Percentiles rank a stretch among this genome's conserved stretches.
phyloP scores from a whole-genome alignment of 2,329 filamentous ascomycete genomes.

The Exophiala aquamarina region DNA sequence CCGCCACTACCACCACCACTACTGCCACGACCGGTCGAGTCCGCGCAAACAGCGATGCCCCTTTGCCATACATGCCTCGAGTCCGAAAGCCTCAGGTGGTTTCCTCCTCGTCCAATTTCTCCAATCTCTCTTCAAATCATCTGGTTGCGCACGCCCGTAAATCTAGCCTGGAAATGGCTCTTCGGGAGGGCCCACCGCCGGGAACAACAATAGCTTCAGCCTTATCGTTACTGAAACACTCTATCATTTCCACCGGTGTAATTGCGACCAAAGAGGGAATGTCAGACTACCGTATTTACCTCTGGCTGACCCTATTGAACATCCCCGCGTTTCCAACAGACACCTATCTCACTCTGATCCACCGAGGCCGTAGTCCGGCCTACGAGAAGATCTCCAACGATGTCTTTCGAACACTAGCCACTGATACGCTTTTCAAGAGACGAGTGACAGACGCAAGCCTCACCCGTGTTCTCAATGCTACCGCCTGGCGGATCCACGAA shows the following conservation, averaged over 20 bases:
- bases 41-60: slow-evolving; percentile 73
- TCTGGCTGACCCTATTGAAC: slow-evolving; percentile 93
- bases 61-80: slow-evolving; percentile 35
- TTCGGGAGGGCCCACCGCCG: slow-evolving; percentile 76
- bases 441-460: slow-evolving; percentile 93
- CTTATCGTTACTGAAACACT: slow-evolving; percentile 48
- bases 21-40: slow-evolving; percentile 33
- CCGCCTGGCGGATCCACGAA: slow-evolving; percentile 92
- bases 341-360: slow-evolving; percentile 83
- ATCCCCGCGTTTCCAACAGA: slow-evolving; percentile 82
- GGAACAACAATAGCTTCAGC: slow-evolving; percentile 55
- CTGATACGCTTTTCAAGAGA: slow-evolving; percentile 93
- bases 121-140: slow-evolving; percentile 42
- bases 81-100: slow-evolving; percentile 21
- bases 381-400: slow-evolving; percentile 99
- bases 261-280: slow-evolving; percentile 55
- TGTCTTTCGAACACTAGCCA: slow-evolving; percentile 93
- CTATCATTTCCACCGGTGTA: slow-evolving; percentile 50
- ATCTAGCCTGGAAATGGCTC: slow-evolving; percentile 66
- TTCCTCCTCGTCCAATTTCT: slow-evolving; percentile 28
- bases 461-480: slow-evolving; percentile 89
- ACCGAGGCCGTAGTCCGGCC: slow-evolving; percentile 88
- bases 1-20: slow-evolving; percentile 25
- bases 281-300: slow-evolving; percentile 91
- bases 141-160: slow-evolving; percentile 45